phyloP scores from a whole-genome alignment of 257 asterid species.

The Solanum corneliomulleri region DNA sequence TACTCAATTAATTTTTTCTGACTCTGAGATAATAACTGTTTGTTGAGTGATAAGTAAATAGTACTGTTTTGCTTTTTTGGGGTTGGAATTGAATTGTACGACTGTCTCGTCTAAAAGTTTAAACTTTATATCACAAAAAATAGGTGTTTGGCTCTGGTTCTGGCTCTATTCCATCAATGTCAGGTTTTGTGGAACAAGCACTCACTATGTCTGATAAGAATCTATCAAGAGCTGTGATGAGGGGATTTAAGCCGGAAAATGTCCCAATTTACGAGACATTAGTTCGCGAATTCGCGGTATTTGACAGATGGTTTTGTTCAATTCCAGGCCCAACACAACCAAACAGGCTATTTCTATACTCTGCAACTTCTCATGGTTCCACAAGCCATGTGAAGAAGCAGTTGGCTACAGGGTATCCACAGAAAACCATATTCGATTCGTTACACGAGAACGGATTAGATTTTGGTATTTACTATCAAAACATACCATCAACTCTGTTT shows the following conservation, averaged over 20 bases:
- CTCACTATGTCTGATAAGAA: constrained; percentile 18
- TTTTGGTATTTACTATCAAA: constrained; percentile 61
- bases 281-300: constrained; percentile 48
- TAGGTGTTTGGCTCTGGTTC: constrained; percentile 34
- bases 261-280: constrained; percentile 41
- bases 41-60: background rate
- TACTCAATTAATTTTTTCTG: background rate
- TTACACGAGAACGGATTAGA: constrained; percentile 37
- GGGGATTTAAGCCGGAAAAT: constrained; percentile 52
- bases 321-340: constrained; percentile 89
- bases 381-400: constrained; percentile 48
- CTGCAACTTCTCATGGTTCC: constrained; percentile 84
- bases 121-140: background rate
- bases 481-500: constrained; percentile 55
- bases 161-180: constrained; percentile 43
- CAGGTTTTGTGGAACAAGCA: constrained; percentile 86
- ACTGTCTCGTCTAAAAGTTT: background rate
- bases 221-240: constrained; percentile 57
- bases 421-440: constrained; percentile 58
- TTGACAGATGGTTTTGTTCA: constrained; percentile 67
- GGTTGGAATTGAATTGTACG: background rate
- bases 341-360: constrained; percentile 60
- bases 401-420: constrained; percentile 56
- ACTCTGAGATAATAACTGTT: no score
- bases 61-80: background rate